Evolutionary conservation across 345 rosid species (phyloP), one percentile per base, ranked within the genome.

Genomic region (Ceriops tagal): DNA sequence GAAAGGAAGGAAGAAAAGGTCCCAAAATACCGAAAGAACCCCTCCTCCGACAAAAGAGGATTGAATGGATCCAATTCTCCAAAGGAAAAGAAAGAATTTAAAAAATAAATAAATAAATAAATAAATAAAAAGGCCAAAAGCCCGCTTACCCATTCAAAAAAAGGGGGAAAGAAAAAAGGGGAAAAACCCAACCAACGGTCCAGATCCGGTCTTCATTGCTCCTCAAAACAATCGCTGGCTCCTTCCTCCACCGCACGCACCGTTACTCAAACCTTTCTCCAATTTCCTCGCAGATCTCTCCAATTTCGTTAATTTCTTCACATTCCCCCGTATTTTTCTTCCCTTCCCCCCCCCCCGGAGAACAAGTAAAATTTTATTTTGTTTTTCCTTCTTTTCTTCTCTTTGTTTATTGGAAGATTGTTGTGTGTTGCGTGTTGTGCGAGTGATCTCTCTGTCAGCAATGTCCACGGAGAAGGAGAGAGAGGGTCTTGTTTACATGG

Each of bases 401-500:
- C 8, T 9, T 3, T 13, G 18, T 43, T 0, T 13, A 39, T 39
- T 39, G 47, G 15, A 39, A 0, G 18, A 43, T 43, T 43, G 49
- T 10, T 9, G 46, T 39, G 46, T 39, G 13, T 39, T 10, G 47
- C 0, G 47, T 39, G 47, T 39, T 3, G 49, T 43, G 19, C 3
- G 49, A 15, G 19, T n/a, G 21, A 68, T 69, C 58, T 20, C 69
- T 63, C 56, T 9, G 16, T 55, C 58, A 21, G 21, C 75, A 43
- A 83, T 87, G 90, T 85, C 96, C 61, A 71, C 80, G 39, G 98
- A 93, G 70, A 93, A 89, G 83, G 97, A 93, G 37, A 79, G 96
- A 47, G 97, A 91, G 72, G 74, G 83, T 13, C 89, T 88, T 19
- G 96, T 93, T 73, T 93, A 89, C 84, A 69, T 91, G 89, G 92